Evolutionary conservation across 805 yeast species (phyloP).

Genomic region (Yamadazyma kitorensis): DNA sequence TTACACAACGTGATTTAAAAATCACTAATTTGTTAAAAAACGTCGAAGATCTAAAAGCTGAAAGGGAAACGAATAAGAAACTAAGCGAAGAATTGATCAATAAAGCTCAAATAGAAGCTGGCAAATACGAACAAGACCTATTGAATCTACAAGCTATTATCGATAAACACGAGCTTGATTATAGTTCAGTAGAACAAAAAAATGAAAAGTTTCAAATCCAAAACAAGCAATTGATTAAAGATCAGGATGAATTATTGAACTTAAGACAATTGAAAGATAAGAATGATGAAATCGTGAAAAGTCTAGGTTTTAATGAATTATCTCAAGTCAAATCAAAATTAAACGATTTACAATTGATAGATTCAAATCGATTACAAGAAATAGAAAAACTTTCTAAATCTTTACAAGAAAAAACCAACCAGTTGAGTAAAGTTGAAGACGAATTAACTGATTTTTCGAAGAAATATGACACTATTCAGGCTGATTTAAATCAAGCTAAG

Average conservation of each 20-base stretch:
- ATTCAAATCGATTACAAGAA: neutral
- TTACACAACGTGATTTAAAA: conserved; percentile 8
- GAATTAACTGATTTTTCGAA: conserved; percentile 1
- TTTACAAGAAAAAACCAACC: neutral
- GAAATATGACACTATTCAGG: neutral
- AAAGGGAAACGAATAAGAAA: neutral
- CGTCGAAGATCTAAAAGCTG: conserved; percentile 6
- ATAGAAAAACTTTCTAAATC: neutral
- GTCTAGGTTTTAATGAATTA: no score
- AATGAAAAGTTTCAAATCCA: no score
- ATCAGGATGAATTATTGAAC: no score
- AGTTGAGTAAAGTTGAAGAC: neutral
- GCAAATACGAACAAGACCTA: conserved; percentile 4
- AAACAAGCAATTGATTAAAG: no score
- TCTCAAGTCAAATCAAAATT: no score
- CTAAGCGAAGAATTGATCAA: conserved; percentile 3
- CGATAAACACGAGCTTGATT: no score
- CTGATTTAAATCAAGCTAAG: conserved; percentile 3
- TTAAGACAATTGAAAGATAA: no score
- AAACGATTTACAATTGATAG: neutral
- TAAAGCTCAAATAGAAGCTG: conserved; percentile 4
- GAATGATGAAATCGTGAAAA: no score
- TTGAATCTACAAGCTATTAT: neutral
- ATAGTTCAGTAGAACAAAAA: no score
- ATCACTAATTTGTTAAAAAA: conserved; percentile 8